These are phyloP conservation scores for Ceratocystis eucalypticola DNA, from an alignment of 2,329 filamentous ascomycete species.

Conservation along the genomic window DNA sequence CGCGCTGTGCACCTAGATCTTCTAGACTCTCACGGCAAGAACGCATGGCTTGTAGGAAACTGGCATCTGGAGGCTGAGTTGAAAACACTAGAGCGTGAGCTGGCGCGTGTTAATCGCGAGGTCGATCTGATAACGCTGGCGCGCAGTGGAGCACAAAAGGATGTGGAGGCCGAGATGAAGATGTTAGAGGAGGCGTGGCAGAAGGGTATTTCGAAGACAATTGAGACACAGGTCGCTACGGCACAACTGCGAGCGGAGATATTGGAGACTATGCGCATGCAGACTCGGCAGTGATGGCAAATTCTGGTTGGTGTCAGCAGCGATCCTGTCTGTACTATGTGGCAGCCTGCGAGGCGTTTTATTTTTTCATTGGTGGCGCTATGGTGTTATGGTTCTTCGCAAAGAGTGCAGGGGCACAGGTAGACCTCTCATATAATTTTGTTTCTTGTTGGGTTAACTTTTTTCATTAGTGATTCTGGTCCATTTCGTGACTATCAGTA, in stretches of 20 bases:
- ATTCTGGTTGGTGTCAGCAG: neutral
- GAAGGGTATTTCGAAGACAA: constrained; percentile 58
- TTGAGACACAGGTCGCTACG: constrained; percentile 78
- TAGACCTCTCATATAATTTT: neutral
- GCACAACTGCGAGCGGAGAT: constrained; percentile 57
- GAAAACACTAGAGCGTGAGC: constrained; percentile 55
- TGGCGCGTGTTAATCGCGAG: constrained; percentile 52
- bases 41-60: constrained; percentile 83
- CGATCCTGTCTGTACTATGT: neutral
- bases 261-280: constrained; percentile 43
- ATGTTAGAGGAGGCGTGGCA: constrained; percentile 68
- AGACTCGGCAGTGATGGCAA: neutral
- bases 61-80: constrained; percentile 63
- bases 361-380: neutral
- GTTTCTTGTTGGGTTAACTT: neutral
- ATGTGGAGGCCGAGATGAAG: constrained; percentile 56
- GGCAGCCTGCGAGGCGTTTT: neutral
- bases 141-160: constrained; percentile 57
- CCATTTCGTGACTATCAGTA: too few relatives aligned
- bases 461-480: too few relatives aligned
- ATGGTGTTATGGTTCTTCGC: neutral
- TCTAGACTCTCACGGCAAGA: constrained; percentile 72
- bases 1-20: constrained; percentile 48
- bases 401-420: neutral
- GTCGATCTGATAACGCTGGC: constrained; percentile 60